Evolutionary conservation across 2,329 filamentous ascomycete species (phyloP), one percentile per base, ranked within the genome.

Genomic region (Raffaelea albimanens): DNA sequence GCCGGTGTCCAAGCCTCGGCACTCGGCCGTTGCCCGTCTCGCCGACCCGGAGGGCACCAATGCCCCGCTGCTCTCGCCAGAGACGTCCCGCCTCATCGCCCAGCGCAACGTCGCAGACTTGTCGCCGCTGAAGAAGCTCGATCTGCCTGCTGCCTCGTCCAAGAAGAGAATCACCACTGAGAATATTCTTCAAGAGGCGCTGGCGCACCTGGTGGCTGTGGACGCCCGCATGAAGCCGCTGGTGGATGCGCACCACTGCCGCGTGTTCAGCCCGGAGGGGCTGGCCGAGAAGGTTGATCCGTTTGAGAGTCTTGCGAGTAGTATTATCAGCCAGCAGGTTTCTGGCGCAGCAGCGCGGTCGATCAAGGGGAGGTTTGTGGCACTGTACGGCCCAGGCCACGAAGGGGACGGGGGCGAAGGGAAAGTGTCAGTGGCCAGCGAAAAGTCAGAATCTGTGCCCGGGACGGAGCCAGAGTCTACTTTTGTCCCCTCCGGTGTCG

Each of bases 311-410:
- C 73, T 98, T 31, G 76, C 80, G 36, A 90, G 84, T 63, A 85
- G 89, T 45, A 96, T 98, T 60, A 95, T 97, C 57, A 89, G 87
- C 46, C 93, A 97, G 67, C 93, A 98, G 68, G 91, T 98, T 19
- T 95, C 89, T 1, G 89, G 91, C 18, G 88, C 89, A 5, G 93
- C 93, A 1, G 93, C 93, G 13, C 84, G 80, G 55, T 86, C 86
- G 5, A 97, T 98, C 67, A 90, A 91, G 63, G 77, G 76, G 44
- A 91, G 87, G 54, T 96, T 96, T 62, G 68, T 95, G 19, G 73
- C 70, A 2, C 68, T 96, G 5, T 96, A 95, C 63, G 56, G 63
- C 33, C 9, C 10, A 2, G 16, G 16, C 18, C 58, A 59, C 40
- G 47, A 10, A 2, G 40, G 4, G 3, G 43, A 18, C 3, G 29